A percentile compares a stretch with the other conserved stretches of the same genome.
Conservation (phyloP, 257 asterid species). For the Nicotiana obtusifolia region DNA sequence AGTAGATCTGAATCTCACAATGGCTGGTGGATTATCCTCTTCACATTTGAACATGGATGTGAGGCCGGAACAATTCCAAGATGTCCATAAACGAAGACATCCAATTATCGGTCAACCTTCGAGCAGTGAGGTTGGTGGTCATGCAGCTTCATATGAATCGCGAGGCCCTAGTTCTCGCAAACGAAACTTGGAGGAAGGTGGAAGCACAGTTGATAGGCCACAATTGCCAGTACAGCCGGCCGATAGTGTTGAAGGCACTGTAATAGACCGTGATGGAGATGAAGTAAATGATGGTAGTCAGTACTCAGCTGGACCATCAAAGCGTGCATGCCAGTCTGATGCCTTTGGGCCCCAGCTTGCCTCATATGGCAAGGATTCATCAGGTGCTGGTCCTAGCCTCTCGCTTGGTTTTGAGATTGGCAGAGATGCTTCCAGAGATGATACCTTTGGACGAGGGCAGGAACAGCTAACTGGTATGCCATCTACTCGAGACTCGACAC, state of each 20-base stretch:
- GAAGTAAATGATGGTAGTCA: slow-evolving; percentile 90
- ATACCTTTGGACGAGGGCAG: slow-evolving; percentile 44
- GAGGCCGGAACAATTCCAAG: slow-evolving; percentile 47
- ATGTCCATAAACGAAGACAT: slow-evolving; percentile 48
- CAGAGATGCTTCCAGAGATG: slow-evolving; percentile 47
- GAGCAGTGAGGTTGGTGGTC: slow-evolving; percentile 93
- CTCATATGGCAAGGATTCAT: slow-evolving; percentile 47
- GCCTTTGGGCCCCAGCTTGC: slow-evolving; percentile 34
- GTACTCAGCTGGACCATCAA: slow-evolving; percentile 79
- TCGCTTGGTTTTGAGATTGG: slow-evolving; percentile 61
- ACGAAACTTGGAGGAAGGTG: slow-evolving; percentile 91
- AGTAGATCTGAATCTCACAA: slow-evolving; percentile 75
- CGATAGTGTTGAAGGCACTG: slow-evolving; percentile 97
- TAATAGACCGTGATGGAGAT: slow-evolving; percentile 94
- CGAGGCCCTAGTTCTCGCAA: slow-evolving; percentile 94
- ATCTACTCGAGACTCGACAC: slow-evolving; percentile 68
- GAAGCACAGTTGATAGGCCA: slow-evolving; percentile 94
- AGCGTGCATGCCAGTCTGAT: slow-evolving; percentile 66
- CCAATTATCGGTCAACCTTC: slow-evolving; percentile 73
- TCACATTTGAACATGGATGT: slow-evolving; percentile 51
- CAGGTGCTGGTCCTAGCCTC: slow-evolving; percentile 93
- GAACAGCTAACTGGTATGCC: slow-evolving; percentile 54
- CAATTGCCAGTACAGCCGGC: slow-evolving; percentile 63
- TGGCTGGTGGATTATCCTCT: slow-evolving; percentile 78
- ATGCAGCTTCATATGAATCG: slow-evolving; percentile 94